Evolutionary conservation across 2,329 filamentous ascomycete species (phyloP).

Genomic region (Calonectria pseudoreteaudii): DNA sequence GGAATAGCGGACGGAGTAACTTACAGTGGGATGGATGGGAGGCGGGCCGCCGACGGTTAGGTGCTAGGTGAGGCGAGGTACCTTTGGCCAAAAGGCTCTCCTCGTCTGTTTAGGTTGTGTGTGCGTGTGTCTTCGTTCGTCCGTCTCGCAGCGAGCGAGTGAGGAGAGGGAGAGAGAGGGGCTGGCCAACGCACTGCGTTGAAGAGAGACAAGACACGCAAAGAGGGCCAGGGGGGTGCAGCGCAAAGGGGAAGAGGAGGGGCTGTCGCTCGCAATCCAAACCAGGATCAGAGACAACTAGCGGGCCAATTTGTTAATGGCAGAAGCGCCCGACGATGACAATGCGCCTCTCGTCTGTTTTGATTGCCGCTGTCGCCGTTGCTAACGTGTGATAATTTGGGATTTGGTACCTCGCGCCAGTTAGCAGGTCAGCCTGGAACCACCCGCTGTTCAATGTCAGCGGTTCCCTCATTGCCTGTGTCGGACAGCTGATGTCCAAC

Average conservation of each 20-base stretch:
- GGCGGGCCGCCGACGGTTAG: constrained; percentile 17
- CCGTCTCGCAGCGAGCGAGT: constrained; percentile 5
- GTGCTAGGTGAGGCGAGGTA: not conserved
- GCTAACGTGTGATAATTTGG: not conserved
- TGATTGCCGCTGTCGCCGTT: not conserved
- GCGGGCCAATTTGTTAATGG: not conserved
- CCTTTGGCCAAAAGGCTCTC: not conserved
- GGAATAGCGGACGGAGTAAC: constrained; percentile 11
- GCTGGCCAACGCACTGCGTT: constrained; percentile 22
- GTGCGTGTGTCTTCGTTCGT: not conserved
- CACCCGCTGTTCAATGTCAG: constrained; percentile 15
- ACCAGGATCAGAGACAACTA: not conserved
- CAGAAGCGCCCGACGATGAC: constrained; percentile 1
- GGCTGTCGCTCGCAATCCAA: constrained; percentile 18
- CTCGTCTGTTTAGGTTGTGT: constrained; percentile 2
- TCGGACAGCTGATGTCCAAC: constrained; percentile 33
- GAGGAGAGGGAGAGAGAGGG: constrained; percentile 15
- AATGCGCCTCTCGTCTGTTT: constrained; percentile 14
- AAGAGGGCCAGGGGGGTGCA: constrained; percentile 12
- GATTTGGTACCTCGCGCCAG: not conserved
- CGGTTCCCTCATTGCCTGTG: constrained; percentile 12
- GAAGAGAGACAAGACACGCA: constrained; percentile 14
- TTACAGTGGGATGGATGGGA: constrained; percentile 23
- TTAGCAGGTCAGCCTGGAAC: not conserved
- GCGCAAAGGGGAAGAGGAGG: constrained; percentile 13